Base-by-base conservation (phyloP, 73 alveolate species). In the Effrenium voratum region DNA sequence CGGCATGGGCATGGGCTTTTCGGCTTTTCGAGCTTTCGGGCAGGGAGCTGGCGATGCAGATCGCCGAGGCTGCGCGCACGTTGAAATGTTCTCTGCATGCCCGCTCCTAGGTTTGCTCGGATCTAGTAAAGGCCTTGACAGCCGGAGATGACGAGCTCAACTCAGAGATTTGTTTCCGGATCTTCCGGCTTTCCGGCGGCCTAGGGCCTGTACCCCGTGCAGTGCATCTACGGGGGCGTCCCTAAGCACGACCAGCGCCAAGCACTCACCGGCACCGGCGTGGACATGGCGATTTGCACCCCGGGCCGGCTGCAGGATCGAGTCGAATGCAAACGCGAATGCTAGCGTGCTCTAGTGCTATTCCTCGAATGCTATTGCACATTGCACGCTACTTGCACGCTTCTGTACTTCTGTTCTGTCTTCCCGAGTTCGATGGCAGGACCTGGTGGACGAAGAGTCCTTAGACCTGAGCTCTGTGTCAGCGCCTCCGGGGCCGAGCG, bases 271-370 rank as follows among this genome's bases (percentile, higher is more conserved):
- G 82, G 99, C 83, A 98, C 99, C 84, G 99, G 99, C 43, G 99
- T 99, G 22, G 99, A 99, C 98, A 99, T 99, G 49, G 99, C 99
- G 26, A 99, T 99, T 30, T 99, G 99, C 60, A 99, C 99, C 16
- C 99, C 99, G 0, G 99, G 99, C 34, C 99, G 99, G 90, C 98
- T 99, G 99, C 99, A 99, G 82, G 99, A 99, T 73, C 99, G 99
- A 83, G 10, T n/a, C n/a, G n/a, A n/a, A n/a, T n/a, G n/a, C n/a
- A n/a, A n/a, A n/a, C n/a, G n/a, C n/a, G n/a, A n/a, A n/a, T n/a
- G n/a, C n/a, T n/a, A n/a, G n/a, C n/a, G n/a, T n/a, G n/a, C n/a
- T n/a, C n/a, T n/a, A n/a, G n/a, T n/a, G n/a, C n/a, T n/a, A n/a
- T n/a, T n/a, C n/a, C n/a, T n/a, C n/a, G n/a, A n/a, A n/a, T n/a